phyloP scores from a whole-genome alignment of 495 filamentous ascomycete genomes.

The Penicillium ochrochloron region DNA sequence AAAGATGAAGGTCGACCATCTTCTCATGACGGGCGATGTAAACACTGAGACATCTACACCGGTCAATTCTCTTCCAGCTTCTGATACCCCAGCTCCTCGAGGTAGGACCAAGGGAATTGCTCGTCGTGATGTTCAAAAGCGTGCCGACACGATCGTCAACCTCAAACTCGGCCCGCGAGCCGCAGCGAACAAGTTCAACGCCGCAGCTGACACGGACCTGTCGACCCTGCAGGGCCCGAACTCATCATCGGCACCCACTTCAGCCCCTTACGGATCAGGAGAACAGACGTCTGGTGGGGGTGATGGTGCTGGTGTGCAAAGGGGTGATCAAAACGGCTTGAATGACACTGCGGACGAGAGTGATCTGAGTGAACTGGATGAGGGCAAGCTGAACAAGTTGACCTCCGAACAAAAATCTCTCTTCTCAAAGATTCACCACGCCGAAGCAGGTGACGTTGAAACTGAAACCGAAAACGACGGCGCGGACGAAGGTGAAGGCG shows the following conservation, averaged over 20 bases:
- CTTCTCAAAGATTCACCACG: constrained; percentile 42
- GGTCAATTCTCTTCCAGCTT: constrained; percentile 39
- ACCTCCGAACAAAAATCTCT: constrained; percentile 33
- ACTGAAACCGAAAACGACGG: constrained; percentile 36
- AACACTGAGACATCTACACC: constrained; percentile 43
- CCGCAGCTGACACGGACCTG: constrained; percentile 32
- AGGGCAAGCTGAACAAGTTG: constrained; percentile 50
- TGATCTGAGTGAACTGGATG: constrained; percentile 73
- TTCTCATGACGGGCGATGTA: constrained; percentile 50
- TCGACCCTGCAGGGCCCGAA: constrained; percentile 16
- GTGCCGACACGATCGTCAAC: constrained; percentile 62
- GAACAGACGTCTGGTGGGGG: constrained; percentile 19
- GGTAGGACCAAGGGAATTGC: constrained; percentile 63
- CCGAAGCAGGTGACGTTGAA: constrained; percentile 26
- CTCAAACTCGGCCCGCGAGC: constrained; percentile 45
- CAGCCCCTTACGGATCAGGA: constrained; percentile 19
- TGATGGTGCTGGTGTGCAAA: constrained; percentile 30
- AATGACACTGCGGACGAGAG: constrained; percentile 82
- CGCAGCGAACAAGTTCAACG: constrained; percentile 32
- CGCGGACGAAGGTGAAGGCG: constrained; percentile 45
- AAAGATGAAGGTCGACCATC: constrained; percentile 63
- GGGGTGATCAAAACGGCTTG: constrained; percentile 58
- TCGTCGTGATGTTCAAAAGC: constrained; percentile 65
- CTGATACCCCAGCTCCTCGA: constrained; percentile 49
- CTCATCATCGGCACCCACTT: constrained; percentile 18